Evolutionary conservation across 23 red algal genomes (phyloP), one percentile per base, ranked within the genome.

Genomic region (Cyanidiococcus yangmingshanensis): DNA sequence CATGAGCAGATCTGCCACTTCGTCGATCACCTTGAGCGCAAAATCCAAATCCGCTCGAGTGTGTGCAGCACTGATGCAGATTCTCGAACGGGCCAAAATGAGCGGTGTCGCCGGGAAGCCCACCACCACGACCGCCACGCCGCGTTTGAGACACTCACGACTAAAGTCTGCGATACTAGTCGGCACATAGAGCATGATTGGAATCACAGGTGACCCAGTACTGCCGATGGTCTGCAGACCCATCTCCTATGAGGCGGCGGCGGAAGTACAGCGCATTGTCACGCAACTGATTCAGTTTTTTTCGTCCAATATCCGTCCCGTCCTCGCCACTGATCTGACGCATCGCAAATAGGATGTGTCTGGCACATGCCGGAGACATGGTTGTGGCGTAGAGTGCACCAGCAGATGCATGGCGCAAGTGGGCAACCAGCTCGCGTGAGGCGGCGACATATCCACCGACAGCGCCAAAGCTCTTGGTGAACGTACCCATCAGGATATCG

Each of bases 401-500:
- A 0, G 94, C 57, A 3, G 94, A 39, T 33, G 82, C 40, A 32
- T 79, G 77, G 2, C 94, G 88, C 50, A 98, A 76, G 39, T 79
- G 85, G 0, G 79, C 88, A 27, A 98, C 77, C 0, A 98, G 74
- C 0, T 80, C 85, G 24, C 58, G 50, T 17, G 77, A 80, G 37
- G 81, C 75, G 31, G 94, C 88, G 50, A 98, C 82, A 84, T 98
- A 98, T 24, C 94, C 94, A 51, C 94, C 94, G 16, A 98, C 94
- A 26, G 94, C 84, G 41, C 94, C 94, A 41, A 98, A 98, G 32
- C 83, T 88, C 68, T 98, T 98, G 1, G 94, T 98, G 74, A 98
- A 98, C 16, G 94, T 98, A 39, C 94, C 94, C 94, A 98, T 98
- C 84, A 98, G 83, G 33, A 98, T 84, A 68, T 98, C 94, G 35